Conservation (phyloP, 148 eudicot species). For the Camellia sinensis region DNA sequence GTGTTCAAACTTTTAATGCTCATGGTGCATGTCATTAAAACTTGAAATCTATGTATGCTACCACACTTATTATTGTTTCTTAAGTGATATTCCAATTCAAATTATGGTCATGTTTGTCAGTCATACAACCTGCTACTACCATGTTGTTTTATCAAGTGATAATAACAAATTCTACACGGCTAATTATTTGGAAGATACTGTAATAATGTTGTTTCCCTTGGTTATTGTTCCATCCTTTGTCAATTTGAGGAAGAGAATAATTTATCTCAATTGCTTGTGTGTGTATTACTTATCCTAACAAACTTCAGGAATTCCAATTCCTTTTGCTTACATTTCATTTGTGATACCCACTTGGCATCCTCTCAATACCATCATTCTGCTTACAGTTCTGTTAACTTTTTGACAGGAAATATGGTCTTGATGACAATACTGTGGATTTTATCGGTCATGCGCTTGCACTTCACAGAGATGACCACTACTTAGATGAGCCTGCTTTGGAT, state of each 20-base stretch:
- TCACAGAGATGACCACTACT: conserved; percentile 86
- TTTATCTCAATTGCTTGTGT: not conserved
- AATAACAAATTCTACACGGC: not conserved
- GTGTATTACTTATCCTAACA: not conserved
- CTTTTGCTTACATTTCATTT: not conserved
- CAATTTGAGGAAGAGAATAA: not conserved
- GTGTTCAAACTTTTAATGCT: not conserved
- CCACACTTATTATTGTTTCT: no score
- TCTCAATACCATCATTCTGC: not conserved
- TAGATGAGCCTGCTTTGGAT: conserved; percentile 81
- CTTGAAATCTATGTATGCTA: no score
- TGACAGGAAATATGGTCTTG: conserved; percentile 89
- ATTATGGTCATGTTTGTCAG: not conserved
- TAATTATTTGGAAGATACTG: not conserved
- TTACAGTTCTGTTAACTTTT: conserved; percentile 3
- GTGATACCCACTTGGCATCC: not conserved
- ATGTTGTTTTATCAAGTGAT: not conserved
- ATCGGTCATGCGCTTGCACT: conserved; percentile 95
- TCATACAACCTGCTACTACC: not conserved
- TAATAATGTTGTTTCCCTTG: not conserved
- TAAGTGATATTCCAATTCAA: not conserved
- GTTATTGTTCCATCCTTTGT: not conserved
- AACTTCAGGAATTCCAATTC: not conserved
- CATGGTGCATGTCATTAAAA: not conserved
- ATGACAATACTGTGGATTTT: conserved; percentile 87